Conservation (phyloP, 768 basidiomycete genomes). For the Collybiopsis confluens region DNA sequence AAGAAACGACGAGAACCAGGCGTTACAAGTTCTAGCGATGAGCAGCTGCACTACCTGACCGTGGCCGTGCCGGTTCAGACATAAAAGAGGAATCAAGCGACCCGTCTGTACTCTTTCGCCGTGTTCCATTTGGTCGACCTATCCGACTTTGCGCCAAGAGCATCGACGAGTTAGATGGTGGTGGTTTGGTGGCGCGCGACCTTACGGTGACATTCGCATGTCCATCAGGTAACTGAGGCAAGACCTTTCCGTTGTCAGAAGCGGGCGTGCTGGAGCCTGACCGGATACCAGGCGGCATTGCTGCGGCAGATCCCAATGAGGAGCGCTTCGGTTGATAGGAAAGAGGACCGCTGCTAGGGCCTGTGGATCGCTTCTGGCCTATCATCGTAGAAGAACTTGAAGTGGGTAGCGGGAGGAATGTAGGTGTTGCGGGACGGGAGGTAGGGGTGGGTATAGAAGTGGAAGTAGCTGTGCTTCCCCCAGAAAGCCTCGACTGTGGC, state of each 20-base stretch:
- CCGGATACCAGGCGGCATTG: conserved; percentile 17
- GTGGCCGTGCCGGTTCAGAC: neutral
- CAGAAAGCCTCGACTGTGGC: conserved; percentile 73
- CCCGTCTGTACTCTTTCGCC: conserved; percentile 8
- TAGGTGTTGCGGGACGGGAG: conserved; percentile 73
- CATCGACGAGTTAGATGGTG: conserved; percentile 30
- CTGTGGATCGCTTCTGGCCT: conserved; percentile 59
- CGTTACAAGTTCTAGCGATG: conserved; percentile 3
- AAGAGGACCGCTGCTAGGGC: conserved; percentile 38
- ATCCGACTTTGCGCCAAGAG: conserved; percentile 45
- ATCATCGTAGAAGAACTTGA: conserved; percentile 33
- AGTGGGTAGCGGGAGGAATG: conserved; percentile 69
- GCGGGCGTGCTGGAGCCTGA: conserved; percentile 4
- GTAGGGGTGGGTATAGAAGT: conserved; percentile 63
- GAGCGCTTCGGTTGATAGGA: conserved; percentile 50
- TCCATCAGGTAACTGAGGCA: conserved; percentile 38
- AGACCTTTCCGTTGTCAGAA: conserved; percentile 22
- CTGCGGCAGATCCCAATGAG: conserved; percentile 52
- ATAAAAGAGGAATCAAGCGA: neutral
- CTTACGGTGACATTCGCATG: conserved; percentile 47
- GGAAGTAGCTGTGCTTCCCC: conserved; percentile 51
- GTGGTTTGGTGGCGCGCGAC: conserved; percentile 31
- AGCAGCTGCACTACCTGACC: conserved; percentile 7
- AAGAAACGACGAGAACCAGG: neutral
- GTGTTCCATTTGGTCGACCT: conserved; percentile 38